These are phyloP conservation scores for Plantago major DNA, from an alignment of 257 asterid genomes.

Conservation along the genomic window DNA sequence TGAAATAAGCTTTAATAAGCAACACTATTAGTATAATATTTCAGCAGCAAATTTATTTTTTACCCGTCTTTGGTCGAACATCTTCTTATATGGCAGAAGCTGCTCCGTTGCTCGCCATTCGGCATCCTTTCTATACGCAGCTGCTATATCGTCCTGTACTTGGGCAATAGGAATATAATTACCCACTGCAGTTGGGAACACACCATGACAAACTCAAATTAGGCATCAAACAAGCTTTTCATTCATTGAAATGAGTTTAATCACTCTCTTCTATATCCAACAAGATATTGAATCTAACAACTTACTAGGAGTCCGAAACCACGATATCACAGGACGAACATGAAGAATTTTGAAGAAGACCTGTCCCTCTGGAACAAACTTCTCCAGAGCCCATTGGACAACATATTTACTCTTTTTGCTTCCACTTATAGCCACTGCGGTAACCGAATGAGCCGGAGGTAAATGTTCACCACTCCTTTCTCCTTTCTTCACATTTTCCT, in stretches of 20 bases:
- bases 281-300: constrained; percentile 1
- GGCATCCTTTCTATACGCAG: constrained; percentile 60
- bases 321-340: constrained; percentile 48
- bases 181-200: constrained; percentile 48
- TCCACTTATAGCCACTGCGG: constrained; percentile 60
- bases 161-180: constrained; percentile 59
- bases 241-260: not conserved
- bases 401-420: constrained; percentile 50
- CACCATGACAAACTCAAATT: constrained; percentile 1
- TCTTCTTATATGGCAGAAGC: constrained; percentile 63
- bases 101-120: constrained; percentile 62
- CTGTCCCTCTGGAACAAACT: constrained; percentile 66
- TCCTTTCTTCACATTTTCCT: constrained; percentile 16
- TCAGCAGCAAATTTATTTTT: not conserved
- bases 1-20: constrained; percentile 9
- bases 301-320: constrained; percentile 89
- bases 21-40: not conserved
- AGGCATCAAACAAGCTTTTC: not conserved
- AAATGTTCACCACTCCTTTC: constrained; percentile 30
- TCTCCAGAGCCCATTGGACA: constrained; percentile 85
- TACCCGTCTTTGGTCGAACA: constrained; percentile 62
- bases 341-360: constrained; percentile 58
- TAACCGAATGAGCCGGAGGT: constrained; percentile 31
- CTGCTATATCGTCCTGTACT: constrained; percentile 72
- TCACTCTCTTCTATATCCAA: not conserved